Conservation (phyloP, 169 alveolate species). For the Cryptosporidium tyzzeri region DNA sequence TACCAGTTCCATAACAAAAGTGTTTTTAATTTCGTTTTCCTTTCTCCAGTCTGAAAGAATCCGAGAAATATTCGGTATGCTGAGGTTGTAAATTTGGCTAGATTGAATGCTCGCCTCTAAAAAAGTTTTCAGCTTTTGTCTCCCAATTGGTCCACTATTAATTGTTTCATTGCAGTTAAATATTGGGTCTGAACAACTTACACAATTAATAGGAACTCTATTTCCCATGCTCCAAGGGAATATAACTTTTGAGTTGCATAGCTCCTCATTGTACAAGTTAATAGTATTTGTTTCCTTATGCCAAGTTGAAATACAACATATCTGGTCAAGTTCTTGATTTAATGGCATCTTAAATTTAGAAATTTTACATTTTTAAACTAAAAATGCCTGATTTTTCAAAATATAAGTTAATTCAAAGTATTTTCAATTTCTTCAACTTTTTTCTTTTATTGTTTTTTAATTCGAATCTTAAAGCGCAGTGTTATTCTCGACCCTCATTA, state of each 20-base stretch:
- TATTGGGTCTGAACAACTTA: neutral
- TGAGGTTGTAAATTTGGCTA: conserved; percentile 1
- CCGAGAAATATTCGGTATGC: conserved; percentile 33
- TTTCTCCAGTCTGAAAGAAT: conserved; percentile 58
- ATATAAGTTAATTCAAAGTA: neutral
- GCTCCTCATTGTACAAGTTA: conserved; percentile 8
- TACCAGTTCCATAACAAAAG: conserved; percentile 51
- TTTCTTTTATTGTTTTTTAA: neutral
- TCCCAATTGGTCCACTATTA: conserved; percentile 58
- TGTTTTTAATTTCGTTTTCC: conserved; percentile 26
- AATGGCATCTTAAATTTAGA: conserved; percentile 4
- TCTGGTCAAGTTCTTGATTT: conserved; percentile 1
- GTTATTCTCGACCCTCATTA: neutral
- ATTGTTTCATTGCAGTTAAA: neutral
- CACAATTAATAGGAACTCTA: conserved; percentile 11
- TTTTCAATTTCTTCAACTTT: neutral
- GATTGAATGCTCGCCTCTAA: conserved; percentile 38
- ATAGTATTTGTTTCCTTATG: conserved; percentile 21
- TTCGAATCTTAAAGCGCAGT: neutral
- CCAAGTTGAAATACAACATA: conserved; percentile 69
- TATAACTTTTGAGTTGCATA: conserved; percentile 1
- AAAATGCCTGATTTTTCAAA: neutral
- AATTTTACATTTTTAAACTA: neutral
- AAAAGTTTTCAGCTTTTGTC: conserved; percentile 17
- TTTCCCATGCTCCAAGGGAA: conserved; percentile 22